Evolutionary conservation across 345 rosid species (phyloP).

Genomic region (Rhodamnia argentea): DNA sequence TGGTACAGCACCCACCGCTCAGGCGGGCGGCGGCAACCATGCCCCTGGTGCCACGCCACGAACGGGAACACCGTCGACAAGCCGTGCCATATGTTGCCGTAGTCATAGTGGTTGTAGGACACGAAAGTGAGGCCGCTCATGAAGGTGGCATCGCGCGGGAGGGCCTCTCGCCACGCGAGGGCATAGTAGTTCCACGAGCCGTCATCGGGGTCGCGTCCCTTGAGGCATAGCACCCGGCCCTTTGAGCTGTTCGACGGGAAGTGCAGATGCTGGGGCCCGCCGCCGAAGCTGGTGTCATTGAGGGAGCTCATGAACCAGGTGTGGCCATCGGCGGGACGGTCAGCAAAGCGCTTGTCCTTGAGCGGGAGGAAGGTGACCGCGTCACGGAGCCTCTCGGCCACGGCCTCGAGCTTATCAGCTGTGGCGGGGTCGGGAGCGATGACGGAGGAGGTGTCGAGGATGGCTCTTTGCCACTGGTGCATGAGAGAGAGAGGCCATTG

Average conservation of each 20-base stretch:
- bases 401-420: not conserved
- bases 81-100: conserved; percentile 69
- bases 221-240: conserved; percentile 49
- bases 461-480: not conserved
- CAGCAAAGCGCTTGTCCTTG: conserved; percentile 19
- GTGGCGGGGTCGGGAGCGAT: not conserved
- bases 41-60: conserved; percentile 44
- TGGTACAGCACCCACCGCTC: conserved; percentile 63
- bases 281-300: conserved; percentile 38
- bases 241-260: conserved; percentile 54
- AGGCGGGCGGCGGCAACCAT: conserved; percentile 27
- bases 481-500: conserved; percentile 6
- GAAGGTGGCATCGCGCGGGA: conserved; percentile 38
- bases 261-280: conserved; percentile 37
- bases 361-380: conserved; percentile 33
- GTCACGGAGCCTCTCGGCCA: conserved; percentile 18
- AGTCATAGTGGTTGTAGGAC: conserved; percentile 57
- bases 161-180: conserved; percentile 49
- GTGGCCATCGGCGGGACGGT: conserved; percentile 18
- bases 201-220: conserved; percentile 48
- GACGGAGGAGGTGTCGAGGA: not conserved
- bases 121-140: conserved; percentile 56
- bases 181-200: conserved; percentile 74
- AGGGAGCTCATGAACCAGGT: conserved; percentile 58
- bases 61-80: conserved; percentile 41